Evolutionary conservation across 192 early-diverging fungal species (phyloP).

Genomic region (Obelidium mucronatum): DNA sequence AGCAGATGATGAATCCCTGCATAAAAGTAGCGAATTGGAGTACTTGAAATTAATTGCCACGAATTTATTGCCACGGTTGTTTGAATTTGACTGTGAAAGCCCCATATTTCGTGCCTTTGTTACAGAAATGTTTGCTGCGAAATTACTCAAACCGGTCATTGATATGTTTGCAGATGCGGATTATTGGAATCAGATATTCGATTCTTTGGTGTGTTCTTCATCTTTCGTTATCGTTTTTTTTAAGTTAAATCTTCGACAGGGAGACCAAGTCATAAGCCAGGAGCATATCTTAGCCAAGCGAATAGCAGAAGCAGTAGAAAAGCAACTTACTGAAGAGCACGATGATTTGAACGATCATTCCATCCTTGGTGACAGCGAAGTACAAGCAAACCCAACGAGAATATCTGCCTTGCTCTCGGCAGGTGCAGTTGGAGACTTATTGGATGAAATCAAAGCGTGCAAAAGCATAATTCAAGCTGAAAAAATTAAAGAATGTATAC

Average conservation of each 20-base stretch:
- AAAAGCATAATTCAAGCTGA: background rate
- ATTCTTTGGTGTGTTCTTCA: constrained; percentile 43
- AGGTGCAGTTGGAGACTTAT: constrained; percentile 1
- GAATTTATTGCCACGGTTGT: constrained; percentile 66
- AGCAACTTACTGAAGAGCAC: constrained; percentile 15
- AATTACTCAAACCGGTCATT: constrained; percentile 74
- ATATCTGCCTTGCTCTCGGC: background rate
- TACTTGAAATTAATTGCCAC: constrained; percentile 40
- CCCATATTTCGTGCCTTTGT: constrained; percentile 67
- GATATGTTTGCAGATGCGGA: constrained; percentile 81
- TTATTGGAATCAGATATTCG: constrained; percentile 86
- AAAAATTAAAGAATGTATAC: constrained; percentile 3
- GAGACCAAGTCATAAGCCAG: constrained; percentile 25
- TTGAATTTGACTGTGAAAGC: constrained; percentile 65
- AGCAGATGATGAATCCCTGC: background rate
- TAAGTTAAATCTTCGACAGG: background rate
- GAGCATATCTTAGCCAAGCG: constrained; percentile 28
- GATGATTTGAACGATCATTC: background rate
- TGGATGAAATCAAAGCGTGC: constrained; percentile 8
- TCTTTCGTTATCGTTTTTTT: background rate
- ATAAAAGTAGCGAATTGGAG: constrained; percentile 2
- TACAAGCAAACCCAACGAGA: background rate
- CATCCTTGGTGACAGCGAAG: background rate
- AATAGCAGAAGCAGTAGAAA: constrained; percentile 28
- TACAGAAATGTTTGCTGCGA: constrained; percentile 76